Base-by-base conservation (phyloP, 1,284 basidiomycete genomes). In the Somion occarium region DNA sequence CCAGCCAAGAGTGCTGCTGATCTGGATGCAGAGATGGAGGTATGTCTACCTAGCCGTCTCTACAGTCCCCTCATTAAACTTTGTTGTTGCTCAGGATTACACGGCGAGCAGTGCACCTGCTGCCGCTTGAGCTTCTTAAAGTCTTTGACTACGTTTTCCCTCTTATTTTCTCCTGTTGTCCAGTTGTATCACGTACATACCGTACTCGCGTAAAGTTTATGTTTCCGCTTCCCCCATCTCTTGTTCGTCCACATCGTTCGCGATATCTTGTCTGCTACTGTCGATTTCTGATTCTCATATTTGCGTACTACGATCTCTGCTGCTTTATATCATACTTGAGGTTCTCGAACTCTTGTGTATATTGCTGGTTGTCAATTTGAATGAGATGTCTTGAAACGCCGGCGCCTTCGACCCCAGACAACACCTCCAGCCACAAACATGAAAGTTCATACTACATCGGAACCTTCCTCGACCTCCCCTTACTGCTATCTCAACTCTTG, bases 1-100 rank as follows among this genome's bases (percentile, higher is more conserved):
- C 76, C 82, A 2, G 69, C 71, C 38, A 90, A 90, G 73, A 78
- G 75, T 30, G 86, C 69, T 3, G 87, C 86, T 26, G 87, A 90
- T 64, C 76, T 90, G 52, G 87, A 90, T 66, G 88, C 87, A 1
- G 87, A 90, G 72, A 90, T 90, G 87, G 87, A 88, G 81, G 92
- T 91, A 38, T 19, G 62, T 59, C 18, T 38, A 23, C 11, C 20
- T 30, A 20, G 3, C 12, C 24, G 23, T 25, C 46, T 37, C 20
- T 11, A 3, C 1, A 11, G 23, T 19, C 11, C n/a, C 3, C 13
- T n/a, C 46, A 19, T 30, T 41, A 4, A 49, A 56, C 25, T 54
- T 38, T 12, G 45, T 46, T 41, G 30, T 30, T 18, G 37, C 26
- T 1, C 53, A 88, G 85, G 85, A 88, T 62, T 88, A 88, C 61